A percentile compares a stretch with the other conserved stretches of the same genome.
These are phyloP conservation scores for Gonapodya sp. DNA, from an alignment of 192 early-diverging fungal species.

Conservation along the genomic window DNA sequence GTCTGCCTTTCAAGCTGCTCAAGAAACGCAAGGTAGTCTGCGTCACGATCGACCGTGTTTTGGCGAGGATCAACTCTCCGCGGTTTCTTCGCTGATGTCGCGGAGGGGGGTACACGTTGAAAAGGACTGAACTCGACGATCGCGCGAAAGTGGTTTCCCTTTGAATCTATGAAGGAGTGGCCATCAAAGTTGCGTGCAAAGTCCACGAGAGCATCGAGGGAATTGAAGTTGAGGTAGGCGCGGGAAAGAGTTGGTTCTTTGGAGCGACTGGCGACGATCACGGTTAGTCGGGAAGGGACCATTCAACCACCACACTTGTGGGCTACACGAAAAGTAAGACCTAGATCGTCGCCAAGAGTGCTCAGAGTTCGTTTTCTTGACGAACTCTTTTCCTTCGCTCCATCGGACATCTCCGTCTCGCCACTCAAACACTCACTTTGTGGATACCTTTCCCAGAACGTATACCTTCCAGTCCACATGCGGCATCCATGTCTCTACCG, in stretches of 20 bases:
- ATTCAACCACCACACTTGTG: neutral
- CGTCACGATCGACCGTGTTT: conserved; percentile 70
- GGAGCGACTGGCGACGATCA: conserved; percentile 40
- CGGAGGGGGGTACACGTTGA: conserved; percentile 45
- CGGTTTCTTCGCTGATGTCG: conserved; percentile 30
- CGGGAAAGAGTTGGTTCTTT: conserved; percentile 62
- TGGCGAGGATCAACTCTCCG: conserved; percentile 54
- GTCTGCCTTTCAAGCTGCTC: conserved; percentile 45
- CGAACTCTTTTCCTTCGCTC: neutral
- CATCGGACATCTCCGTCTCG: neutral
- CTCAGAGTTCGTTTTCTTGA: neutral
- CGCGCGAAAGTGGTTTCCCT: conserved; percentile 59
- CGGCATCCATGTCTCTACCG: conserved; percentile 45
- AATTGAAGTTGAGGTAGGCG: conserved; percentile 67
- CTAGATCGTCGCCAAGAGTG: neutral
- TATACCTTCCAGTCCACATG: conserved; percentile 43
- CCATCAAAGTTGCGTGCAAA: conserved; percentile 71
- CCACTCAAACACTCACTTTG: conserved; percentile 47
- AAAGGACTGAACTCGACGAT: conserved; percentile 74
- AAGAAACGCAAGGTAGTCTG: conserved; percentile 65
- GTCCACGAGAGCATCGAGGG: conserved; percentile 50
- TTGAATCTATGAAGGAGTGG: conserved; percentile 60
- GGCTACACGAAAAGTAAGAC: neutral
- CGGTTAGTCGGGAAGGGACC: neutral
- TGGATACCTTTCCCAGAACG: conserved; percentile 61